phyloP scores from a whole-genome alignment of 371 early-diverging fungal genomes.

The Syncephalis fuscata region DNA sequence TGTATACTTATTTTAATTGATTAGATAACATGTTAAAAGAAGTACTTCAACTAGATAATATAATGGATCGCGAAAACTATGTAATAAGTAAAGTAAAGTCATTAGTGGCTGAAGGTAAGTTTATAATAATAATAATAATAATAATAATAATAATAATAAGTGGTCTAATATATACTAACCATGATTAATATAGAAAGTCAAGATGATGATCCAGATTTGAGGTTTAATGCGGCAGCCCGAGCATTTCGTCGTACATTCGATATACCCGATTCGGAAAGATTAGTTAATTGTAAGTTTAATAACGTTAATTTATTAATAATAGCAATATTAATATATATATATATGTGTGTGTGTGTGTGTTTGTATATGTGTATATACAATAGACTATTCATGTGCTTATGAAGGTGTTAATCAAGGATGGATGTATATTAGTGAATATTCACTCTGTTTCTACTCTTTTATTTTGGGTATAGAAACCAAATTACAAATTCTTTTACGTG shows the following conservation, averaged over 20 bases:
- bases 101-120: conserved; percentile 39
- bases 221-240: conserved; percentile 71
- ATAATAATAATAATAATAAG: too few species aligned
- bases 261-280: conserved; percentile 59
- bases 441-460: conserved; percentile 87
- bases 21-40: conserved; percentile 50
- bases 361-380: too few species aligned
- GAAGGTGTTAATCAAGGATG: conserved; percentile 87
- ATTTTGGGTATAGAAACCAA: conserved; percentile 86
- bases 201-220: conserved; percentile 65
- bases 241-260: conserved; percentile 84
- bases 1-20: background rate
- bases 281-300: conserved; percentile 77
- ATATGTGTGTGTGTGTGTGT: too few species aligned
- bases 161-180: background rate
- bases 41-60: conserved; percentile 53
- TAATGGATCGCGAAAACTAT: conserved; percentile 62
- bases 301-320: too few species aligned
- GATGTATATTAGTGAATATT: conserved; percentile 88
- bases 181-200: conserved; percentile 28
- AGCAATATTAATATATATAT: too few species aligned
- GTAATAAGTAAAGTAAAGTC: conserved; percentile 80
- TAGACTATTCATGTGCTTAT: conserved; percentile 86
- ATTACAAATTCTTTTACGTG: conserved; percentile 73
- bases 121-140: background rate